A percentile compares a stretch with the other conserved stretches of the same genome.
These are phyloP conservation scores for Leccinum uliginosum DNA, from an alignment of 768 basidiomycete species.

Conservation along the genomic window DNA sequence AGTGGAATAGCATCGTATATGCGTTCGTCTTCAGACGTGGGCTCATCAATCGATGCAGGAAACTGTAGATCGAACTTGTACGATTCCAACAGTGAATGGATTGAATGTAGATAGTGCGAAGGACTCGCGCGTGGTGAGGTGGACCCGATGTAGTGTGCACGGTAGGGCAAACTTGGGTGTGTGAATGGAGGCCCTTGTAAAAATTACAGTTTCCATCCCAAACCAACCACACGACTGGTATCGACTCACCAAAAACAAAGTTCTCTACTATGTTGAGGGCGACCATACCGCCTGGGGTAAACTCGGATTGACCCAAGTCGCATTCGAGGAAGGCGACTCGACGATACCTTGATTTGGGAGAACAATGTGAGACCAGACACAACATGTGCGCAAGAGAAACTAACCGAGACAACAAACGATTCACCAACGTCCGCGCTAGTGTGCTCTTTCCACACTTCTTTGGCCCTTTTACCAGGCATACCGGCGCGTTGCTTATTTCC, in stretches of 20 bases:
- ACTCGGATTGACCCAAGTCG: constrained; percentile 92
- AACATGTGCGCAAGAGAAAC: neutral
- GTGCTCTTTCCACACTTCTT: constrained; percentile 91
- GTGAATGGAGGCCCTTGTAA: constrained; percentile 80
- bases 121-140: constrained; percentile 76
- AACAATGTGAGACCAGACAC: neutral
- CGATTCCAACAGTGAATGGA: constrained; percentile 60
- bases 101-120: constrained; percentile 65
- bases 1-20: constrained; percentile 67
- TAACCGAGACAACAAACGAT: constrained; percentile 59
- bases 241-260: constrained; percentile 61
- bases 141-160: constrained; percentile 79
- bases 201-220: constrained; percentile 1
- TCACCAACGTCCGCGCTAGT: constrained; percentile 70
- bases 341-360: constrained; percentile 46
- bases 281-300: constrained; percentile 83
- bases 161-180: constrained; percentile 65
- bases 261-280: constrained; percentile 67
- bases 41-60: constrained; percentile 30
- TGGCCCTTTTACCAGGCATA: constrained; percentile 75
- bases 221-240: neutral
- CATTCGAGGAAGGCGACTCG: constrained; percentile 91
- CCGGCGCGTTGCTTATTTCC: constrained; percentile 24
- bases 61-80: constrained; percentile 69
- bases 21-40: constrained; percentile 31